These are phyloP conservation scores for Fraxinus angustifolia DNA, from an alignment of 305 asterid genomes.

Conservation along the genomic window DNA sequence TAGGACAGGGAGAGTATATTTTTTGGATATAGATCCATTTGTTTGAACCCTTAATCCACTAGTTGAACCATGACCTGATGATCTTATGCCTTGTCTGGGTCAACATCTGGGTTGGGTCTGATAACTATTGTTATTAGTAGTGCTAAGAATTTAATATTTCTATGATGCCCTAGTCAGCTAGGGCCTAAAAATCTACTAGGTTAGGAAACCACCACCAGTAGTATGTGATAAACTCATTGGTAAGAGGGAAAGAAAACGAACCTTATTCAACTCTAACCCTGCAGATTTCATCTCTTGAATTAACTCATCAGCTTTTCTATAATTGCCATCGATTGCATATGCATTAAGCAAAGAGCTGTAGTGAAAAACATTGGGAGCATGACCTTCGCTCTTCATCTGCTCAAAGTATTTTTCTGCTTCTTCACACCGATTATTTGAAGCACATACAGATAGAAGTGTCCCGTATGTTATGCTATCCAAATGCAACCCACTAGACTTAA, in stretches of 20 bases:
- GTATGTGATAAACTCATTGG: not conserved
- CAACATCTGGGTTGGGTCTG: not conserved
- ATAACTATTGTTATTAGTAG: not conserved
- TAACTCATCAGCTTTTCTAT: slow-evolving; percentile 61
- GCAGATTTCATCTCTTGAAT: slow-evolving; percentile 72
- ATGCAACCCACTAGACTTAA: slow-evolving; percentile 56
- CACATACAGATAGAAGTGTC: slow-evolving; percentile 79
- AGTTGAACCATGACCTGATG: not conserved
- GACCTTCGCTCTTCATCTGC: slow-evolving; percentile 86
- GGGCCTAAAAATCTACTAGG: slow-evolving; percentile 7
- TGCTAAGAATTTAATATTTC: slow-evolving; percentile 5
- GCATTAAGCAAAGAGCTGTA: slow-evolving; percentile 95
- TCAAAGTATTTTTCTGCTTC: slow-evolving; percentile 79
- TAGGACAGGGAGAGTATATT: not conserved
- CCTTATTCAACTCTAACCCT: slow-evolving; percentile 75
- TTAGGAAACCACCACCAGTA: slow-evolving; percentile 5
- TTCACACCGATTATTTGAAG: slow-evolving; percentile 60
- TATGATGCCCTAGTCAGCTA: slow-evolving; percentile 12
- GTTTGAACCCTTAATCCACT: not conserved
- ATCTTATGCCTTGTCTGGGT: not conserved
- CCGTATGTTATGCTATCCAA: slow-evolving; percentile 84
- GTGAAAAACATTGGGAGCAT: slow-evolving; percentile 80
- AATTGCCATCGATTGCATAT: slow-evolving; percentile 66
- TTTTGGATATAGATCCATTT: not conserved
- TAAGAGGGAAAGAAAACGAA: slow-evolving; percentile 25